Evolutionary conservation across 345 rosid genomes (phyloP).

Genomic region (Lepidium aucheri): DNA sequence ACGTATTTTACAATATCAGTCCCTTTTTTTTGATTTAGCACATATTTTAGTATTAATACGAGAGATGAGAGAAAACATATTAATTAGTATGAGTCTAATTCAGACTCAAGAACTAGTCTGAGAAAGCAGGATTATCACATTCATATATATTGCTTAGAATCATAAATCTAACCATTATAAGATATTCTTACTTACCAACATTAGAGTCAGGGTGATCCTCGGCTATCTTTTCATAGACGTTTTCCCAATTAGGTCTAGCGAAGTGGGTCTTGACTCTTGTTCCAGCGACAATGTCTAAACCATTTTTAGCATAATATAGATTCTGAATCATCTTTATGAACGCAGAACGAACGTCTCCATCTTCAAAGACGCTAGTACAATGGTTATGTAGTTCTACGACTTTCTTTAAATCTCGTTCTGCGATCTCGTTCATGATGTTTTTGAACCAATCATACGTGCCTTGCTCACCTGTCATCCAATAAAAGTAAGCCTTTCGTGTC

Average conservation of each 20-base stretch:
- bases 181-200: no score
- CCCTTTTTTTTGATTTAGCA: no score
- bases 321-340: slow-evolving; percentile 69
- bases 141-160: no score
- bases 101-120: no score
- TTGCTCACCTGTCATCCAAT: slow-evolving; percentile 76
- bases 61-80: no score
- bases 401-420: slow-evolving; percentile 37
- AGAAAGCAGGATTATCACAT: no score
- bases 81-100: no score
- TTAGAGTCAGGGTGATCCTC: slow-evolving; percentile 40
- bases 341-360: slow-evolving; percentile 71
- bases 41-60: no score
- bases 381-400: slow-evolving; percentile 66
- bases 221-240: slow-evolving; percentile 52
- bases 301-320: slow-evolving; percentile 49
- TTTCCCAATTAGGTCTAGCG: slow-evolving; percentile 63
- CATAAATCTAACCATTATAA: no score
- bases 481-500: slow-evolving; percentile 59
- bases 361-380: slow-evolving; percentile 73
- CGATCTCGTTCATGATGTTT: slow-evolving; percentile 36
- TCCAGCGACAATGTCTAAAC: slow-evolving; percentile 61
- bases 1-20: background rate
- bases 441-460: slow-evolving; percentile 78
- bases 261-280: slow-evolving; percentile 65